phyloP scores from a whole-genome alignment of 1,284 basidiomycete species.

The Apiotrichum porosum region DNA sequence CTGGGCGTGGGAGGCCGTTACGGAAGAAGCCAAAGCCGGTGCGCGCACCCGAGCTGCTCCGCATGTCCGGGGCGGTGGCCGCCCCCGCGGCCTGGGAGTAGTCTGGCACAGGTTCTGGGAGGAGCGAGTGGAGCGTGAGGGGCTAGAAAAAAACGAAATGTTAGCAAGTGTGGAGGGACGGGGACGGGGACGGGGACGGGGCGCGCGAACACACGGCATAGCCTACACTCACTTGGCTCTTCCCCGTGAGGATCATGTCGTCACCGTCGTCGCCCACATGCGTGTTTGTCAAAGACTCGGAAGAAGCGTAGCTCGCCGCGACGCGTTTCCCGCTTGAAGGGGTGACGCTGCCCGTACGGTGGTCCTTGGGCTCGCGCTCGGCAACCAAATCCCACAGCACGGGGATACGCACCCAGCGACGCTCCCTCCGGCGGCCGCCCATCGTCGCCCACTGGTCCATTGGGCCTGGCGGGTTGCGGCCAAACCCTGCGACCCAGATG shows the following conservation, averaged over 20 bases:
- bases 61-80: neutral
- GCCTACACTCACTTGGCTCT: too few relatives aligned
- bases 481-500: neutral
- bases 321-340: too few relatives aligned
- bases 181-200: too few relatives aligned
- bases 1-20: neutral
- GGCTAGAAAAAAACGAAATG: constrained; percentile 11
- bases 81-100: neutral
- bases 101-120: neutral
- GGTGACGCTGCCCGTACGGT: too few relatives aligned
- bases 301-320: too few relatives aligned
- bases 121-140: constrained; percentile 6
- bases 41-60: neutral
- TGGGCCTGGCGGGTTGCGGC: neutral
- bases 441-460: constrained; percentile 1
- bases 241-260: too few relatives aligned
- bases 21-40: neutral
- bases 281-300: too few relatives aligned
- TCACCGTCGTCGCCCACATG: too few relatives aligned
- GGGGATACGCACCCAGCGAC: constrained; percentile 27
- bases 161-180: neutral
- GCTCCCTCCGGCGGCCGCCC: constrained; percentile 1
- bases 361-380: neutral
- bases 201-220: too few relatives aligned
- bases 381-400: constrained; percentile 19